phyloP scores from a whole-genome alignment of 2,329 filamentous ascomycete genomes.

The Phyllosticta citribraziliensis region DNA sequence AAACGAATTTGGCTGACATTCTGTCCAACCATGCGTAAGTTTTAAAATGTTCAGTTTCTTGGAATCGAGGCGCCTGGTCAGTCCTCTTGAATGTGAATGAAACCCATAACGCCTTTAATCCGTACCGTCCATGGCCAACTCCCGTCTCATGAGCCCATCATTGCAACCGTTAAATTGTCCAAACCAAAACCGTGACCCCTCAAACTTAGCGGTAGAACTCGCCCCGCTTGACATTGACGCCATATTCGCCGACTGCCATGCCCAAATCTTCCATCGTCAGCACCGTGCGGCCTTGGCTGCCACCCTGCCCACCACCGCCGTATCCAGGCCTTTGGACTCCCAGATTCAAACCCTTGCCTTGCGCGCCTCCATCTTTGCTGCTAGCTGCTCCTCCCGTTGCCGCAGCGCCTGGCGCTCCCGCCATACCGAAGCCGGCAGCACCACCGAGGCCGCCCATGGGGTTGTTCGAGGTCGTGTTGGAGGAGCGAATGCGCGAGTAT shows the following conservation, averaged over 20 bases:
- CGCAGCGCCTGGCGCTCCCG: slow-evolving; percentile 44
- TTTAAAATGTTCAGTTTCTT: not conserved
- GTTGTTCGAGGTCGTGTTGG: slow-evolving; percentile 81
- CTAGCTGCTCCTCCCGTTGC: slow-evolving; percentile 46
- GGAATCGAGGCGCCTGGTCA: not conserved
- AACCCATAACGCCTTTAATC: not conserved
- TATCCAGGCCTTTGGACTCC: slow-evolving; percentile 41
- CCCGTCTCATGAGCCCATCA: not conserved
- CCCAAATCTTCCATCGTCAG: slow-evolving; percentile 97
- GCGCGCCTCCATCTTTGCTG: slow-evolving; percentile 25
- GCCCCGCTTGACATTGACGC: slow-evolving; percentile 91
- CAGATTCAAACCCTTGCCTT: slow-evolving; percentile 39
- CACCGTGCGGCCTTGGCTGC: slow-evolving; percentile 82
- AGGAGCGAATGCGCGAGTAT: slow-evolving; percentile 91
- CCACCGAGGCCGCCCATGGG: slow-evolving; percentile 80
- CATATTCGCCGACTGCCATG: slow-evolving; percentile 96
- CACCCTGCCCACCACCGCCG: slow-evolving; percentile 79
- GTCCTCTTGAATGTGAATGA: not conserved
- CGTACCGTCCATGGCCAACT: not conserved
- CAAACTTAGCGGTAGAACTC: slow-evolving; percentile 74
- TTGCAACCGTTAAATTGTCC: not conserved
- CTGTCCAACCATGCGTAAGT: not conserved
- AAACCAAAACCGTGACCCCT: not conserved
- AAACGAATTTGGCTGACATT: not conserved
- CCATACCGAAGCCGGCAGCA: slow-evolving; percentile 59